Evolutionary conservation across 169 alveolate genomes (phyloP), one percentile per base, ranked within the genome.

Genomic region (Plasmodium knowlesi): DNA sequence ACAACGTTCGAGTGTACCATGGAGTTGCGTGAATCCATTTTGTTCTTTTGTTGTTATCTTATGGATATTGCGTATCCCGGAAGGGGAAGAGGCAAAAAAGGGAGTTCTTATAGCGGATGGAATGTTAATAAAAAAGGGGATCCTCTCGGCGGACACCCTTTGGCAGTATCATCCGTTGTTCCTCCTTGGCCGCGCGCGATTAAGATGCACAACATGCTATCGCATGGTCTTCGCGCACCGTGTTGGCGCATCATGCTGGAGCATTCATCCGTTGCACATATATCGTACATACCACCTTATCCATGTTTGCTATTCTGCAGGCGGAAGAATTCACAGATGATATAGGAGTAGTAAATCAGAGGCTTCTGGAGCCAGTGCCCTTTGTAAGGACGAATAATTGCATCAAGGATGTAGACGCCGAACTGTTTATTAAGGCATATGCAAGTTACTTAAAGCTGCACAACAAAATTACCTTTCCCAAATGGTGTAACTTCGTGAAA

Each of bases 361-460:
- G 95, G 91, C 79, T 94, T 16, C 94, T 93, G 39, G 96, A 90
- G 30, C 96, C 94, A 1, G 97, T 95, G 22, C 97, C 97, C 30
- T 96, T 94, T 94, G 93, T 95, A 34, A 92, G 97, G 37, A 88
- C 96, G 90, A 96, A 96, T 81, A 95, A 95, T 39, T 93, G 96
- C 16, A 98, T 98, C 72, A 99, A 99, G 98, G 99, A 99, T 96
- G 99, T 99, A 71, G 97, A 98, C 81, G 98, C 99, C 25, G 98
- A 98, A 78, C 97, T 97, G 71, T 98, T 99, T 96, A 98, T 99
- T 92, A 96, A 94, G 76, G 98, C 97, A 39, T 99, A 98, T 96
- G 99, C 99, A 32, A 98, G 97, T 86, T 98, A 98, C 95, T 96
- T 99, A 92, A 99, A 98, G 97, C 97, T 98, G 95, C 97, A 98